Conservation (phyloP, 371 early-diverging fungal species). For the Rhizopus arrhizus region DNA sequence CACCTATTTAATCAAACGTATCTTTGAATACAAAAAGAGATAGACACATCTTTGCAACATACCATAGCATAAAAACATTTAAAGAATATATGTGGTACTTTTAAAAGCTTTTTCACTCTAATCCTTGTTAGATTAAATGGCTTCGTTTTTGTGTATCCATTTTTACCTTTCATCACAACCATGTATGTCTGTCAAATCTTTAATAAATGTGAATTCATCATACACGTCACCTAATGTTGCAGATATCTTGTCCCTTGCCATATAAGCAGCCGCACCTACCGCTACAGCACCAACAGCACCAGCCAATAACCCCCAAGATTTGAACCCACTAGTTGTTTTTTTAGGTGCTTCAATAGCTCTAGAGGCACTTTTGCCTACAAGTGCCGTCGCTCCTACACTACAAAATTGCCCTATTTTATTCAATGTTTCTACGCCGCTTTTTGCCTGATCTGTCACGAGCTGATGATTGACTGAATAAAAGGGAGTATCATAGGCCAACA, state of each 20-base stretch:
- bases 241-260: slow-evolving; percentile 42
- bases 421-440: slow-evolving; percentile 12
- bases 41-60: slow-evolving; percentile 12
- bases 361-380: slow-evolving; percentile 12
- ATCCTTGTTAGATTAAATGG: background rate
- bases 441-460: slow-evolving; percentile 44
- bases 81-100: slow-evolving; percentile 49
- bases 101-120: slow-evolving; percentile 43
- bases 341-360: slow-evolving; percentile 9
- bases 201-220: slow-evolving; percentile 61
- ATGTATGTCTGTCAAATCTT: slow-evolving; percentile 38
- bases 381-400: slow-evolving; percentile 18
- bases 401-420: slow-evolving; percentile 24
- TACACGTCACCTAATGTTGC: slow-evolving; percentile 42
- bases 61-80: slow-evolving; percentile 61
- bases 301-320: slow-evolving; percentile 54
- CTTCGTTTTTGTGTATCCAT: background rate
- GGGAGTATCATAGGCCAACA: slow-evolving; percentile 66
- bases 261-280: slow-evolving; percentile 52
- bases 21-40: background rate
- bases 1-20: slow-evolving; percentile 1
- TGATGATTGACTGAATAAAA: slow-evolving; percentile 59
- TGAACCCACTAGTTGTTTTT: slow-evolving; percentile 4
- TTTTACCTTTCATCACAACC: slow-evolving; percentile 39
- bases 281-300: slow-evolving; percentile 58